Evolutionary conservation across 352 stramenopile species (phyloP), one percentile per base, ranked within the genome.

Genomic region (Pythium sukuiense): DNA sequence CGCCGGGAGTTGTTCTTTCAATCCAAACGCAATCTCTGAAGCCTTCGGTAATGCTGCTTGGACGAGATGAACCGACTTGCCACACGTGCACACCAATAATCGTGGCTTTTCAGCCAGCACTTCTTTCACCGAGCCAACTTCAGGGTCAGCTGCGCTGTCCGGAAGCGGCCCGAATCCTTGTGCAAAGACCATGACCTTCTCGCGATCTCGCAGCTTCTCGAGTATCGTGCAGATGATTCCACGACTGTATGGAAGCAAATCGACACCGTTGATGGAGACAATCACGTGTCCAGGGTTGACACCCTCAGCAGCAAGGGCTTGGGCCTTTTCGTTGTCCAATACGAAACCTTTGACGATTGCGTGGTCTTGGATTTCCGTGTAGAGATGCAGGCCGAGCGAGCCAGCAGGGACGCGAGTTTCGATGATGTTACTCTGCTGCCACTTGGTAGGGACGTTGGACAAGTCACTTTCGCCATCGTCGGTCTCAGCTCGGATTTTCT

Each of bases 71-170:
- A 92, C 73, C 32, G 63, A 68, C n/a, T 71, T 80, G 6, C 81
- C 81, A 27, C 81, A 92, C 1, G 78, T 80, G 27, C 81, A 89
- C 12, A 92, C 56, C 41, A 92, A 68, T 54, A 89, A 83, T 0
- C 78, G 74, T 20, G 75, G 76, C 13, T 65, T 74, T 50, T 87
- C 73, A 5, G 76, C 62, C 2, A 85, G 67, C 20, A 66, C 61
- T 50, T 70, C 56, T 61, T 72, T 72, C n/a, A 67, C 27, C 1
- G 58, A 55, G 18, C 58, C 61, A 41, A 73, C 57, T 5, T 70
- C 67, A 6, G 54, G 56, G 55, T 73, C 66, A 11, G 27, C 57
- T 11, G 49, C 69, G 39, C 41, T 65, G 35, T 76, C 65, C 4
- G 55, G 55, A 56, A 71, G 30, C 18, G 53, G 57, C 12, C 70